Evolutionary conservation across 2,329 filamentous ascomycete species (phyloP).

Genomic region (Lojkania enalia): DNA sequence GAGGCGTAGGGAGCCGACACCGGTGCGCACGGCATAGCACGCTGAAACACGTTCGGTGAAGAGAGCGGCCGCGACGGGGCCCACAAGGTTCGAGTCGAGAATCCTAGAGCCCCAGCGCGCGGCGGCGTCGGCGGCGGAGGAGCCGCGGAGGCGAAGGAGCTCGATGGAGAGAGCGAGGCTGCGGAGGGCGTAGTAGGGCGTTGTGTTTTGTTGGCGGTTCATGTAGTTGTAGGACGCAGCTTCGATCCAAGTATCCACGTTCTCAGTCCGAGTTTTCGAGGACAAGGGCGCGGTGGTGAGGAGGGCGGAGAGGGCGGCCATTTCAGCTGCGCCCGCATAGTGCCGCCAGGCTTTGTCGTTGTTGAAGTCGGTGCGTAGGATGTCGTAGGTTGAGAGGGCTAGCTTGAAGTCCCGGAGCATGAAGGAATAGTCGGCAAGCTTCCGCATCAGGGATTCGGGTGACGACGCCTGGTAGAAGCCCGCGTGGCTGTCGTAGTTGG

Average conservation of each 20-base stretch:
- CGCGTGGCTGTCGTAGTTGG: slow-evolving; percentile 75
- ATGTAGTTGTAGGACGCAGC: slow-evolving; percentile 91
- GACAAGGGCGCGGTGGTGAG: slow-evolving; percentile 72
- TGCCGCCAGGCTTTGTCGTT: slow-evolving; percentile 98
- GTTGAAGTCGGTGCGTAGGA: slow-evolving; percentile 83
- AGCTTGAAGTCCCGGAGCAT: slow-evolving; percentile 97
- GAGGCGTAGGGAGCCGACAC: slow-evolving; percentile 66
- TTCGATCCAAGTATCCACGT: slow-evolving; percentile 84
- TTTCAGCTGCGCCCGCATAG: slow-evolving; percentile 91
- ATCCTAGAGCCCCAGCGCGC: slow-evolving; percentile 81
- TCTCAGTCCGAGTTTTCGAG: slow-evolving; percentile 77
- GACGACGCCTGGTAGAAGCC: slow-evolving; percentile 85
- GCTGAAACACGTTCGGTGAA: slow-evolving; percentile 83
- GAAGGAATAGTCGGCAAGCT: slow-evolving; percentile 91
- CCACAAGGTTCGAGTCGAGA: slow-evolving; percentile 73
- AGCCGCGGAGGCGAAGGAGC: slow-evolving; percentile 77
- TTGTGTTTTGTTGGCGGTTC: slow-evolving; percentile 69
- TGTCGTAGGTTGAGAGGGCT: slow-evolving; percentile 87
- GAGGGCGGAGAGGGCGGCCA: slow-evolving; percentile 84
- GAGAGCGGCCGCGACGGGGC: slow-evolving; percentile 75
- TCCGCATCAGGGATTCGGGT: slow-evolving; percentile 88
- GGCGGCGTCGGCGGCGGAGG: slow-evolving; percentile 80
- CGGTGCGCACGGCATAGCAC: slow-evolving; percentile 76
- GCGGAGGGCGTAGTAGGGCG: slow-evolving; percentile 78
- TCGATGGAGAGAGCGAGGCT: slow-evolving; percentile 77